Percentiles rank a stretch among this genome's conserved stretches.
These are phyloP conservation scores for Emmonsia crescens DNA, from an alignment of 2,329 filamentous ascomycete species.

Conservation along the genomic window DNA sequence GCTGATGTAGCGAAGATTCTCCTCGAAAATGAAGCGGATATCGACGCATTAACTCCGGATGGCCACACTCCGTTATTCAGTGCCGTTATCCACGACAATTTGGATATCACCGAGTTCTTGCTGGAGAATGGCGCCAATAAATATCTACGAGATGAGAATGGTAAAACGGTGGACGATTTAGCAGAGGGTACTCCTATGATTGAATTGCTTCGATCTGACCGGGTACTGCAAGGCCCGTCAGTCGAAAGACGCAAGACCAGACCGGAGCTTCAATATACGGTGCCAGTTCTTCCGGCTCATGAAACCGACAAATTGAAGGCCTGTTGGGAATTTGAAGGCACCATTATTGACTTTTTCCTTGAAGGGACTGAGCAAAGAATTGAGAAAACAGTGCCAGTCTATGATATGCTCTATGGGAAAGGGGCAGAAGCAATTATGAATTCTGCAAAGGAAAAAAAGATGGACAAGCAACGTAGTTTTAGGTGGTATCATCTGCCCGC, in stretches of 20 bases:
- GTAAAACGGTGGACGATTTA: constrained; percentile 5
- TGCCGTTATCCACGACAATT: constrained; percentile 5
- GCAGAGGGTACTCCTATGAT: constrained; percentile 1
- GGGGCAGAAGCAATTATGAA: constrained; percentile 5
- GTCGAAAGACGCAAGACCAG: background rate
- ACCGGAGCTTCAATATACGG: background rate
- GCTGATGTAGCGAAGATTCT: background rate
- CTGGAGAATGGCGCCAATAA: constrained; percentile 10
- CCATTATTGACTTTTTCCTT: constrained; percentile 3
- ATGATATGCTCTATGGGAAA: constrained; percentile 5
- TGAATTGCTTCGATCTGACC: constrained; percentile 6
- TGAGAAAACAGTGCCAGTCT: constrained; percentile 1
- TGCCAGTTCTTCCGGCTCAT: constrained; percentile 1
- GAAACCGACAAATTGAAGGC: constrained; percentile 2
- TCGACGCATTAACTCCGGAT: background rate
- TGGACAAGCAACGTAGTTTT: constrained; percentile 2
- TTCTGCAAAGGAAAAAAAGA: background rate
- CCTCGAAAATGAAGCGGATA: background rate
- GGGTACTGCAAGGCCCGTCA: constrained; percentile 7
- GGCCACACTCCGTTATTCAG: constrained; percentile 2
- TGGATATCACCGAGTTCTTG: constrained; percentile 4
- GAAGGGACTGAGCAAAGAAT: constrained; percentile 3
- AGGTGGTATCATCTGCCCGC: constrained; percentile 6
- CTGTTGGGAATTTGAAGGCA: constrained; percentile 3
- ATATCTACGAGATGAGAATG: constrained; percentile 3